Conservation (phyloP, 73 alveolate genomes). For the Stentor roeselii region DNA sequence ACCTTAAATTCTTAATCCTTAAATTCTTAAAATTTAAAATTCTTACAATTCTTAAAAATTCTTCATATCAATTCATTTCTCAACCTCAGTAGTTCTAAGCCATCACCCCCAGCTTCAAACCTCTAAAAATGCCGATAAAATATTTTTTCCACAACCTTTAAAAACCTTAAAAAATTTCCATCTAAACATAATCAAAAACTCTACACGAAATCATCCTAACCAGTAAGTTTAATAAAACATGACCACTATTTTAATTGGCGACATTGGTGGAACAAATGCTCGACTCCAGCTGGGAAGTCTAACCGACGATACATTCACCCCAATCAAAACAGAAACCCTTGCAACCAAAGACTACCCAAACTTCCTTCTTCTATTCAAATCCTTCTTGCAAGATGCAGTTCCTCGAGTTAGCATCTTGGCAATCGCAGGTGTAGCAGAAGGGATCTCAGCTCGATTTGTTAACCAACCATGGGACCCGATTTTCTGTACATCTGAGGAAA, state of each 20-base stretch:
- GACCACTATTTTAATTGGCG: conserved; percentile 1
- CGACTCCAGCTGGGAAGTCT: not conserved
- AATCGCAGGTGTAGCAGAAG: not conserved
- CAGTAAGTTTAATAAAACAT: not conserved
- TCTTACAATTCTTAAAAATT: too few relatives aligned
- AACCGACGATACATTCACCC: not conserved
- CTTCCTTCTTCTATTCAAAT: not conserved
- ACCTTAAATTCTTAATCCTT: too few relatives aligned
- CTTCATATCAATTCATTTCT: too few relatives aligned
- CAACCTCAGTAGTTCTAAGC: too few relatives aligned
- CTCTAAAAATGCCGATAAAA: too few relatives aligned
- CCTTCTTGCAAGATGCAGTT: not conserved
- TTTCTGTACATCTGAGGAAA: not conserved
- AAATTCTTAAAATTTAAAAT: too few relatives aligned
- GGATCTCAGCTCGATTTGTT: not conserved
- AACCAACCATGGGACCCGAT: not conserved
- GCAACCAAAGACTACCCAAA: not conserved
- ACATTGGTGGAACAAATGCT: conserved; percentile 17
- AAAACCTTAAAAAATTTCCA: too few relatives aligned
- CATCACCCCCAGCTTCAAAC: too few relatives aligned
- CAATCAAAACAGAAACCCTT: not conserved
- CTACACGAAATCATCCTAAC: too few relatives aligned
- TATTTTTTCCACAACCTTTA: too few relatives aligned
- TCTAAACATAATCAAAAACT: too few relatives aligned
- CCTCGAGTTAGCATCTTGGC: conserved; percentile 12